phyloP scores from a whole-genome alignment of 495 filamentous ascomycete species.

The Aspergillus wentii region DNA sequence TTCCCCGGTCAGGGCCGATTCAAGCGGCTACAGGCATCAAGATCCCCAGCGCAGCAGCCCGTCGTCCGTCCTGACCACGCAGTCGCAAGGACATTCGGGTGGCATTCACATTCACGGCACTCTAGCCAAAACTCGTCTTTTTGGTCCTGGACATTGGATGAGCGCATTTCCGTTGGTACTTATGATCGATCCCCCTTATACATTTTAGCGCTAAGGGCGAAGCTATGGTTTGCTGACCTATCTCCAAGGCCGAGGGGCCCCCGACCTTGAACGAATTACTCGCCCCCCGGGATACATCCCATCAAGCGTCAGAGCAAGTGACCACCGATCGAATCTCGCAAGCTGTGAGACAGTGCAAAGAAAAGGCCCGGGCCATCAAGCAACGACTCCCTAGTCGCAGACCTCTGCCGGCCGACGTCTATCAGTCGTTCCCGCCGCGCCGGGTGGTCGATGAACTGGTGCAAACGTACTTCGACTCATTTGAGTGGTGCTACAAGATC shows the following conservation, averaged over 20 bases:
- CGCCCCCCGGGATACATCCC: conserved; percentile 9
- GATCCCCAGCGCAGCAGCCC: background rate
- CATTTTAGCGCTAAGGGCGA: conserved; percentile 6
- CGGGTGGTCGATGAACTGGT: conserved; percentile 37
- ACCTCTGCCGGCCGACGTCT: conserved; percentile 13
- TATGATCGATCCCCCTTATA: conserved; percentile 21
- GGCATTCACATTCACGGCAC: conserved; percentile 16
- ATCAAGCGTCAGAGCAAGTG: conserved; percentile 7
- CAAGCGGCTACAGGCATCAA: conserved; percentile 6
- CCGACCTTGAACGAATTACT: conserved; percentile 4
- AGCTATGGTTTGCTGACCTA: conserved; percentile 10
- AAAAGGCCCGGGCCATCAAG: conserved; percentile 20
- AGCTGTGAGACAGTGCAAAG: conserved; percentile 17
- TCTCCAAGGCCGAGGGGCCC: conserved; percentile 21
- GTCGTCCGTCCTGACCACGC: conserved; percentile 4
- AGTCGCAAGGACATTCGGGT: conserved; percentile 10
- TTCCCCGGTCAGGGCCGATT: background rate
- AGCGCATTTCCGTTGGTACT: conserved; percentile 19
- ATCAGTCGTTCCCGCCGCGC: conserved; percentile 16
- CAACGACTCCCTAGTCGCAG: conserved; percentile 15
- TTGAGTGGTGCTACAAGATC: conserved; percentile 46
- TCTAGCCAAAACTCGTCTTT: conserved; percentile 24
- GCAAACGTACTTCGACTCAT: conserved; percentile 39
- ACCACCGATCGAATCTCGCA: conserved; percentile 1
- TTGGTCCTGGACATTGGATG: conserved; percentile 28